Evolutionary conservation across 1,284 basidiomycete species (phyloP).

Genomic region (Ustilago cynodontis): DNA sequence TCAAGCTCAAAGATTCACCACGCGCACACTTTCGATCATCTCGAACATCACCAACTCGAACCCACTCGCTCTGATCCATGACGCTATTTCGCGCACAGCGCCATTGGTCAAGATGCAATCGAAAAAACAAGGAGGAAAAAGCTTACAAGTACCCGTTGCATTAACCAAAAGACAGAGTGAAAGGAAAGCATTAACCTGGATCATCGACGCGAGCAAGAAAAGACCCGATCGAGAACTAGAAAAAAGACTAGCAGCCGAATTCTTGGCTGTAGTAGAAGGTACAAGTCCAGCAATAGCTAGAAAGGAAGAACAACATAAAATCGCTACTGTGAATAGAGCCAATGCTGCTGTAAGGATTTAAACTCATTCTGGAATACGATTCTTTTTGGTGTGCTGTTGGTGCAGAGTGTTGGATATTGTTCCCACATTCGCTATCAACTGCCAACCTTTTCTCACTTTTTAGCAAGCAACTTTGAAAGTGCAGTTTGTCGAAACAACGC

Average conservation of each 20-base stretch:
- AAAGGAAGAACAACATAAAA: constrained; percentile 74
- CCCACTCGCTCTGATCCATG: constrained; percentile 68
- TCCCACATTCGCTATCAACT: no score
- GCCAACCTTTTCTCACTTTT: no score
- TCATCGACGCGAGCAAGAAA: constrained; percentile 71
- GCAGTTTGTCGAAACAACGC: no score
- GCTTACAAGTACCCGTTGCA: constrained; percentile 69
- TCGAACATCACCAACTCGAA: constrained; percentile 63
- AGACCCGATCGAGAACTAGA: constrained; percentile 68
- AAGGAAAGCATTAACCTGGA: constrained; percentile 70
- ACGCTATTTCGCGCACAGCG: constrained; percentile 66
- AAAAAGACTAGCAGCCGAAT: constrained; percentile 69
- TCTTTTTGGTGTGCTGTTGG: not conserved
- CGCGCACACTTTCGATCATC: constrained; percentile 64
- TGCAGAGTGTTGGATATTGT: no score
- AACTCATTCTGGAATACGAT: no score
- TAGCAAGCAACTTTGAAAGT: no score
- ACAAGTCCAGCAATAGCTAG: constrained; percentile 68
- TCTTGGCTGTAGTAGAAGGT: constrained; percentile 70
- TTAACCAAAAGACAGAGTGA: constrained; percentile 67
- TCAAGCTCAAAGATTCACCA: constrained; percentile 65
- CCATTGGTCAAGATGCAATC: constrained; percentile 70
- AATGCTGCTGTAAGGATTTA: constrained; percentile 65
- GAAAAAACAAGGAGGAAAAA: constrained; percentile 69
- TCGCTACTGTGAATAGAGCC: constrained; percentile 83